phyloP scores from a whole-genome alignment of 176 grass and related monocot species.

The Bolboschoenus planiculmis region DNA sequence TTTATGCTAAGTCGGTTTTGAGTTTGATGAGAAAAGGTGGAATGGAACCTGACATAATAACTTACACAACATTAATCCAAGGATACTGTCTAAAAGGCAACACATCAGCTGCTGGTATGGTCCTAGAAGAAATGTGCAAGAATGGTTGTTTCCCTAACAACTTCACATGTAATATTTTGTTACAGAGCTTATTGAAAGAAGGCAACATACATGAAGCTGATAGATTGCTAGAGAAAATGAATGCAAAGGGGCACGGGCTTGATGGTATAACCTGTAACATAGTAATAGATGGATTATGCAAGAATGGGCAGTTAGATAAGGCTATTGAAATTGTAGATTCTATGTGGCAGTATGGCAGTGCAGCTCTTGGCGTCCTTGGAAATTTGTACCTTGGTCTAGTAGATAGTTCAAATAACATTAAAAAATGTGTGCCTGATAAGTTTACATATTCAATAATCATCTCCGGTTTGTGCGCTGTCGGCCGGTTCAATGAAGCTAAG shows the following conservation, averaged over 20 bases:
- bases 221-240: constrained; percentile 64
- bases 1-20: constrained; percentile 61
- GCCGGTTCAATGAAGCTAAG: constrained; percentile 73
- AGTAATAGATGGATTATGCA: constrained; percentile 76
- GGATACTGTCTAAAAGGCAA: constrained; percentile 70
- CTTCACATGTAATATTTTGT: constrained; percentile 77
- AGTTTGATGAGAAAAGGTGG: constrained; percentile 54
- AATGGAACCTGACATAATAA: constrained; percentile 70
- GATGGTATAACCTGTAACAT: constrained; percentile 84
- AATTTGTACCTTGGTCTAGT: constrained; percentile 56
- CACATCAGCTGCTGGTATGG: constrained; percentile 39
- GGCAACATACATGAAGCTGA: constrained; percentile 62
- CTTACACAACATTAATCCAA: constrained; percentile 77
- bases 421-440: constrained; percentile 58
- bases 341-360: constrained; percentile 82
- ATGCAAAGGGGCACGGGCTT: constrained; percentile 53
- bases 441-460: constrained; percentile 88
- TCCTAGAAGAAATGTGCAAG: constrained; percentile 71
- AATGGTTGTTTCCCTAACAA: constrained; percentile 52
- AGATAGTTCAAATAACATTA: constrained; percentile 35
- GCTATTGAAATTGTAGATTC: constrained; percentile 76
- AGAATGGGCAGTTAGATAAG: constrained; percentile 67
- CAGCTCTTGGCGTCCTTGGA: constrained; percentile 69
- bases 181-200: constrained; percentile 83
- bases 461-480: constrained; percentile 56